A percentile compares a stretch with the other conserved stretches of the same genome.
phyloP scores from a whole-genome alignment of 2,329 filamentous ascomycete species.

The Alternaria triticina region DNA sequence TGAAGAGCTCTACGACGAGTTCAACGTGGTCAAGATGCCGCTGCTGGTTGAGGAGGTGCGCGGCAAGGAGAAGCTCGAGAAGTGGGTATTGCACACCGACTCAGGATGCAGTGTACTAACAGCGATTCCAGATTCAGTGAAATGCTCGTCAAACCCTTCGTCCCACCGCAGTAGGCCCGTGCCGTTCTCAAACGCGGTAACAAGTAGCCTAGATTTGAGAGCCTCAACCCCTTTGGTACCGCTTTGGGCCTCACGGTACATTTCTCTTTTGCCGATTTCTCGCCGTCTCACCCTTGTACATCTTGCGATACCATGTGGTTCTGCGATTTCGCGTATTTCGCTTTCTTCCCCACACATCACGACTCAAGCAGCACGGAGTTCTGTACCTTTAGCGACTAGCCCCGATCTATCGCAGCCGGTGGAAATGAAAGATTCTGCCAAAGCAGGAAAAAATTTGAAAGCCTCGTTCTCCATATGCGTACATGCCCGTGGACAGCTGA shows the following conservation, averaged over 20 bases:
- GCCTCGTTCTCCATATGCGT: conserved; percentile 19
- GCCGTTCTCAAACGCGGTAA: neutral
- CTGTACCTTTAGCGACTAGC: conserved; percentile 16
- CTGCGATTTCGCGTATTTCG: neutral
- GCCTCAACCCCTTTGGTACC: conserved; percentile 8
- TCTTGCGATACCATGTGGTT: conserved; percentile 12
- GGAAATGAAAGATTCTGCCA: conserved; percentile 6
- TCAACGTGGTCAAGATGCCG: conserved; percentile 99
- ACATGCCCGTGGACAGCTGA: conserved; percentile 24
- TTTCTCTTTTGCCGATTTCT: conserved; percentile 6
- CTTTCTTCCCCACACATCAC: conserved; percentile 5
- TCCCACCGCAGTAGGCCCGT: conserved; percentile 62
- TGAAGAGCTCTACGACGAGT: conserved; percentile 97
- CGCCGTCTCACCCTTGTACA: conserved; percentile 2
- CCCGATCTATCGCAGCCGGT: neutral
- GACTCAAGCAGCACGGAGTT: conserved; percentile 7
- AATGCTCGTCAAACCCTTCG: conserved; percentile 79
- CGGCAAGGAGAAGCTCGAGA: conserved; percentile 91
- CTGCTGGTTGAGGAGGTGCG: conserved; percentile 93
- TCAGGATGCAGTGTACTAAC: conserved; percentile 10
- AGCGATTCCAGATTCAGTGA: conserved; percentile 68
- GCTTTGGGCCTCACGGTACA: neutral
- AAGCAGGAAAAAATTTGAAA: neutral
- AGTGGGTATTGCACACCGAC: conserved; percentile 46
- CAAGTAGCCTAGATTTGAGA: neutral